Base-by-base conservation (phyloP, 2,329 filamentous ascomycete genomes). In the Chaetomium sp. region DNA sequence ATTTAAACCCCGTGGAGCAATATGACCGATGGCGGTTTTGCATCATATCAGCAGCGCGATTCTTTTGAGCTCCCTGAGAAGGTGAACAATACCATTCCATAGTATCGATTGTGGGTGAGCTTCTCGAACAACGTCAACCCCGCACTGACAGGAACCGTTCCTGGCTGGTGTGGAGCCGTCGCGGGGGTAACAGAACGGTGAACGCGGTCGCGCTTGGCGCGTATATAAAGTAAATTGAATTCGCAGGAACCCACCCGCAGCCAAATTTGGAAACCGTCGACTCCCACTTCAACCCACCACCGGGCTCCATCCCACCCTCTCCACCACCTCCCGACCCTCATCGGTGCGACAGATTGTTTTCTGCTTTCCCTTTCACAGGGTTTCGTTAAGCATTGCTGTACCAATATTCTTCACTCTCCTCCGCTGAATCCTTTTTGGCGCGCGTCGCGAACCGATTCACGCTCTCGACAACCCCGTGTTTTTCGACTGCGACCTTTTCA, bases 201-300 rank as follows among this genome's bases (percentile, higher is more conserved):
- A 41, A 49, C 61, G 62, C 62, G 61, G 60, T 61, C 60, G 60
- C 62, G 62, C 56, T 64, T 58, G 48, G 54, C 53, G n/a, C 34
- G 8, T 5, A 10, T 9, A 44, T 49, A 42, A 42, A 45, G 27
- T 48, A 36, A 58, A 27, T 27, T 27, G 19, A 27, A 27, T 2
- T 27, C 19, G 19, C 19, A 27, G 19, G 19, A 27, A 27, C 19
- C 19, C 19, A 27, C 19, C 19, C 19, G 19, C 3, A 27, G 19
- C 19, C 19, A 27, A 27, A 27, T 27, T 27, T 27, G 19, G 19
- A 27, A 27, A 27, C 19, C 19, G 19, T 27, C 19, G 19, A 27
- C 19, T 27, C 27, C 45, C 45, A 48, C 45, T 36, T 33, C 41
- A 54, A 32, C 37, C 46, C 9, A 46, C 34, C 46, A n/a, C 40